Evolutionary conservation across 805 yeast genomes (phyloP).

Genomic region (Lipomyces kockii): DNA sequence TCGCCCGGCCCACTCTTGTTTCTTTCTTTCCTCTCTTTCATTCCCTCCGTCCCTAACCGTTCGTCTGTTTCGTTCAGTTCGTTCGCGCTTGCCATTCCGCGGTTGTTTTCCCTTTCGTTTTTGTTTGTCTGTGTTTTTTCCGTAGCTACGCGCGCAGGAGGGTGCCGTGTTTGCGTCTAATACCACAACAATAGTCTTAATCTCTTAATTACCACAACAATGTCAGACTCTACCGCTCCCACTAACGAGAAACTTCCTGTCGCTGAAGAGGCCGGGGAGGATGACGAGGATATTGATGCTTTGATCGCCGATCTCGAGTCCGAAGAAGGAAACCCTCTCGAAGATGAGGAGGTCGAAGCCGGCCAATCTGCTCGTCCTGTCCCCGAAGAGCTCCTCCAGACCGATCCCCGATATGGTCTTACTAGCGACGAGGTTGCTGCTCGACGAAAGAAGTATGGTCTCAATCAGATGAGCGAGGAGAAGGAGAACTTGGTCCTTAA

Average conservation of each 20-base stretch:
- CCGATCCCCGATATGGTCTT: conserved; percentile 80
- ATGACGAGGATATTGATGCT: conserved; percentile 68
- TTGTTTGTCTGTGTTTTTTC: conserved; percentile 2
- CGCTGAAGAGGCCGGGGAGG: conserved; percentile 59
- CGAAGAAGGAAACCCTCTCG: conserved; percentile 53
- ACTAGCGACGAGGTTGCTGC: conserved; percentile 73
- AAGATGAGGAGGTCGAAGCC: conserved; percentile 51
- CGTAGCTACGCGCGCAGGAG: background rate
- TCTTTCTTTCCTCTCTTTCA: conserved; percentile 12
- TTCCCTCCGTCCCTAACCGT: conserved; percentile 13
- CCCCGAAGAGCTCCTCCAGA: conserved; percentile 83
- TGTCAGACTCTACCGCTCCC: conserved; percentile 38
- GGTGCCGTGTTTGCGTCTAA: background rate
- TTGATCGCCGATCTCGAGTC: conserved; percentile 72
- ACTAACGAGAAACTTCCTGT: conserved; percentile 43
- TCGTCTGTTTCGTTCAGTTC: conserved; percentile 35
- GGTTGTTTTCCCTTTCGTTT: background rate
- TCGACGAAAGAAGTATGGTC: conserved; percentile 90
- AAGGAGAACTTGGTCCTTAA: conserved; percentile 76
- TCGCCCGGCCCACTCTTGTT: conserved; percentile 11
- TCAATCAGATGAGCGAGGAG: conserved; percentile 90
- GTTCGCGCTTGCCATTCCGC: conserved; percentile 7
- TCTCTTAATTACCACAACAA: conserved; percentile 6
- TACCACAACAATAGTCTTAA: background rate
- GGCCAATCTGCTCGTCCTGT: conserved; percentile 72